Evolutionary conservation across 2,329 filamentous ascomycete species (phyloP), one percentile per base, ranked within the genome.

Genomic region (Hymenoscyphus scutula): DNA sequence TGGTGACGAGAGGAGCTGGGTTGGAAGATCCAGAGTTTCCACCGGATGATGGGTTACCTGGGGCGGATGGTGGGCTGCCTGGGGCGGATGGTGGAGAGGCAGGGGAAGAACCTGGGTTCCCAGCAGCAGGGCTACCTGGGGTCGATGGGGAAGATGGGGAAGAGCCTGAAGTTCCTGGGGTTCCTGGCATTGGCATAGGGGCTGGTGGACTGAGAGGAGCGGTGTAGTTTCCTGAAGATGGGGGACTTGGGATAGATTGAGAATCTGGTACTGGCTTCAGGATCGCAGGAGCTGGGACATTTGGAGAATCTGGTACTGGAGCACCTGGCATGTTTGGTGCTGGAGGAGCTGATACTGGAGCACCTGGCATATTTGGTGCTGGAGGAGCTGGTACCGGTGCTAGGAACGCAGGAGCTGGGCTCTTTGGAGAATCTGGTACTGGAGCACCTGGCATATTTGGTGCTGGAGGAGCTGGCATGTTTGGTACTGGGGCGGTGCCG

Each of bases 1-100:
- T 48, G 41, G 41, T 48, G 41, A 19, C 19, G 41, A 48, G 41
- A 19, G 41, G 41, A 53, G 25, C 19, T 15, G 51, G 23, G 5
- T 15, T 23, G 23, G 51, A 53, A 53, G 51, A 53, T 53, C 51
- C 51, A n/a, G 51, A 30, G 51, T 51, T 51, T n/a, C 10, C 23
- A 30, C n/a, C n/a, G n/a, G 51, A 53, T 29, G 23, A 23, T 27
- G 51, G 7, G 51, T 15, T 29, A 2, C 19, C 48, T 53, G 51
- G 13, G 1, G 51, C 11, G 27, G 19, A 23, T 29, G n/a, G n/a
- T n/a, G n/a, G n/a, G n/a, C n/a, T n/a, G n/a, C n/a, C n/a, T n/a
- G n/a, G n/a, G n/a, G n/a, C n/a, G n/a, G n/a, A n/a, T n/a, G n/a
- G n/a, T n/a, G 17, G 17, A 6, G 51, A 30, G 51, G 13, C 51